Percentiles rank a stretch among this genome's conserved stretches.
phyloP scores from a whole-genome alignment of 192 early-diverging fungal species.

The Dispira parvispora region DNA sequence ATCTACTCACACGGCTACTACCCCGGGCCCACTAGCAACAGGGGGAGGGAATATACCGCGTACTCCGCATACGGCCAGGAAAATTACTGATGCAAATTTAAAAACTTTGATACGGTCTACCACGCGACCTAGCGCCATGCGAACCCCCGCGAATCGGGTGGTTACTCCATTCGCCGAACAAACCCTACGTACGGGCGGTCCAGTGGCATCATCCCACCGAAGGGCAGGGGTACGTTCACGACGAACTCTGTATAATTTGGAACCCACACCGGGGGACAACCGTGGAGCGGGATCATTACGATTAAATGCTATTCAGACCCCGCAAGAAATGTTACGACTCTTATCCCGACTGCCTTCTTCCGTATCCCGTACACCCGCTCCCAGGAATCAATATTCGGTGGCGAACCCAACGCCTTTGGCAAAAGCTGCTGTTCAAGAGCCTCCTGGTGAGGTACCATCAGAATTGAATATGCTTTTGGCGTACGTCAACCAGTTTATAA shows the following conservation, averaged over 20 bases:
- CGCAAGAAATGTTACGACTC: neutral
- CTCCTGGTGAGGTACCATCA: neutral
- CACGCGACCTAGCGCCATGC: neutral
- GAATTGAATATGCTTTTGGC: neutral
- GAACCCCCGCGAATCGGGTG: no score
- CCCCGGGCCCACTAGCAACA: neutral
- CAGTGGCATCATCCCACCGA: neutral
- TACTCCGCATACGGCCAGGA: neutral
- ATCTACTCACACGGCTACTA: neutral
- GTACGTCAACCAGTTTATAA: neutral
- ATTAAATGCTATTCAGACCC: neutral
- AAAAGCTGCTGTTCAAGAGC: neutral
- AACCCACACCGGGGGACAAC: neutral
- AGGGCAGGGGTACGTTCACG: neutral
- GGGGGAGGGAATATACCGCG: neutral
- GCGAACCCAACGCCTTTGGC: neutral
- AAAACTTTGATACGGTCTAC: constrained; percentile 4
- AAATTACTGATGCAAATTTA: neutral
- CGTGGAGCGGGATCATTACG: neutral
- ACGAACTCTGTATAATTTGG: neutral
- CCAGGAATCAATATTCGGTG: neutral
- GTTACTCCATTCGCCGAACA: neutral
- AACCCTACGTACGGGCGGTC: neutral
- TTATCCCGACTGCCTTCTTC: neutral
- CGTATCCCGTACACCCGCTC: neutral